These are phyloP conservation scores for Gastrolobium villosum DNA, from an alignment of 306 rosid genomes.

Conservation along the genomic window DNA sequence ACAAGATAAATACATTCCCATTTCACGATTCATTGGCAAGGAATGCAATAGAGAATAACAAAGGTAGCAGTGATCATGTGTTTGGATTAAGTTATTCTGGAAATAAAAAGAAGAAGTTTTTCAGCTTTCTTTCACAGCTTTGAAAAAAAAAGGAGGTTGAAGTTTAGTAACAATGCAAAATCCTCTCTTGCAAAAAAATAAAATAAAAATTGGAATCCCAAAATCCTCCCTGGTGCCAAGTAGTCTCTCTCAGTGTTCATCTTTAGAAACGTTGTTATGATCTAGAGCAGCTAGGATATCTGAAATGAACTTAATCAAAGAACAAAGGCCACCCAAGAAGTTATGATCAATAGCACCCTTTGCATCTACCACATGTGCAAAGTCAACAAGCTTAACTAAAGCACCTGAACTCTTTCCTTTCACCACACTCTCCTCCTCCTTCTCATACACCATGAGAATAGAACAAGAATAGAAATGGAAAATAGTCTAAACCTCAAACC, in stretches of 20 bases:
- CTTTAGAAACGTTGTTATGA: constrained; percentile 3
- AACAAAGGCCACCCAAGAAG: constrained; percentile 93
- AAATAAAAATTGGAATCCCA: background rate
- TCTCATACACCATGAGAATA: constrained; percentile 67
- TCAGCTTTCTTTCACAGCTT: no score
- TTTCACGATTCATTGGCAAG: background rate
- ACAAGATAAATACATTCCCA: background rate
- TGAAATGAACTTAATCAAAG: constrained; percentile 74
- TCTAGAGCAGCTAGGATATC: constrained; percentile 52
- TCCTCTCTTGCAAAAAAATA: no score
- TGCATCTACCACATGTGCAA: constrained; percentile 77
- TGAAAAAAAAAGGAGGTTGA: no score
- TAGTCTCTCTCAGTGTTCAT: constrained; percentile 7
- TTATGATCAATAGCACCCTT: constrained; percentile 86
- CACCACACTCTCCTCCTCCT: constrained; percentile 43
- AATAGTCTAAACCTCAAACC: constrained; percentile 87
- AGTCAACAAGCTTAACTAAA: constrained; percentile 75
- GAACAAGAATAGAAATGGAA: constrained; percentile 82
- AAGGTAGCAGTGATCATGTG: background rate
- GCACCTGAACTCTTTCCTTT: constrained; percentile 50
- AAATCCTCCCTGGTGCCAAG: constrained; percentile 8
- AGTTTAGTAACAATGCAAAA: no score
- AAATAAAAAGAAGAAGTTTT: no score
- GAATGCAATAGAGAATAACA: background rate
- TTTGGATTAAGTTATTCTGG: no score